Evolutionary conservation across 2,329 filamentous ascomycete species (phyloP).

Genomic region (Pyrenophora seminiperda): DNA sequence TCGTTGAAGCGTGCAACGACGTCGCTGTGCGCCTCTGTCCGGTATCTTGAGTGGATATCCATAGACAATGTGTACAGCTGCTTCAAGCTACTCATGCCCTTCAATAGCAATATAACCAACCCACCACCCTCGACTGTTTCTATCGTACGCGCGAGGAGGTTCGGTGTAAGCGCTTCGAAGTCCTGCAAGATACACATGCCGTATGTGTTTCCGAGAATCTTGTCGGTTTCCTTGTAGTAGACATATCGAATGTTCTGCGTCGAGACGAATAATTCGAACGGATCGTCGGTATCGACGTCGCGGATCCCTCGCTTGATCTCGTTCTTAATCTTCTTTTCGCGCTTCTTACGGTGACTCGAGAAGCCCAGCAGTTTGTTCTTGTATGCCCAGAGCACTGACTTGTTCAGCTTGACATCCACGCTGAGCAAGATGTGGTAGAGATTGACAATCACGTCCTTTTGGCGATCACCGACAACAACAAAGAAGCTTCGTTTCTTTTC

Average conservation of each 20-base stretch:
- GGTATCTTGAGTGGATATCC: constrained; percentile 96
- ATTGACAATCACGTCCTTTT: constrained; percentile 96
- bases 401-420: constrained; percentile 90
- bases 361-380: constrained; percentile 97
- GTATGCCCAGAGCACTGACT: constrained; percentile 97
- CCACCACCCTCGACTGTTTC: constrained; percentile 98
- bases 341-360: constrained; percentile 93
- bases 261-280: constrained; percentile 96
- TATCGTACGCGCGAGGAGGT: constrained; percentile 89
- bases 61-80: constrained; percentile 96
- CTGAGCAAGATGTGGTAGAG: constrained; percentile 91
- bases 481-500: constrained; percentile 99
- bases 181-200: constrained; percentile 98
- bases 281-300: constrained; percentile 89
- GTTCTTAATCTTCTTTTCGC: constrained; percentile 97
- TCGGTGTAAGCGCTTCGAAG: constrained; percentile 97
- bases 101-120: constrained; percentile 84
- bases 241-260: constrained; percentile 98
- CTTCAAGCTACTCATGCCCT: constrained; percentile 96
- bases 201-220: constrained; percentile 96
- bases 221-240: constrained; percentile 99
- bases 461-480: constrained; percentile 89
- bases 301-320: constrained; percentile 94
- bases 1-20: constrained; percentile 97
- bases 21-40: constrained; percentile 94